Conservation (phyloP, 345 rosid genomes). For the Bruguiera gymnorhiza region DNA sequence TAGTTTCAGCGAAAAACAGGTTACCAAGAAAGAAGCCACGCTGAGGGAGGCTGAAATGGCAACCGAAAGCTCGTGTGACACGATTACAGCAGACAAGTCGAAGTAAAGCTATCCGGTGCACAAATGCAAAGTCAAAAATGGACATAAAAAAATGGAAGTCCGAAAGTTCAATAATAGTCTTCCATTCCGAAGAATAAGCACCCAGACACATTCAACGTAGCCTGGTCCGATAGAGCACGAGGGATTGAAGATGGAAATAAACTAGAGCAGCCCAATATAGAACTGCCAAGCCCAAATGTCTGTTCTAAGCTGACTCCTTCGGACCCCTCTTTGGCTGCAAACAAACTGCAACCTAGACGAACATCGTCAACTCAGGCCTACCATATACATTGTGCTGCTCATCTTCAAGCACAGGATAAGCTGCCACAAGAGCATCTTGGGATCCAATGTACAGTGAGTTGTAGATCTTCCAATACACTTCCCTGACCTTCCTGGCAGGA, state of each 20-base stretch:
- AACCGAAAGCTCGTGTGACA: no score
- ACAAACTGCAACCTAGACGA: constrained; percentile 31
- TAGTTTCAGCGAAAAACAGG: no score
- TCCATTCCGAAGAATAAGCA: background rate
- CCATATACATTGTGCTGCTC: constrained; percentile 75
- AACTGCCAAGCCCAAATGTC: background rate
- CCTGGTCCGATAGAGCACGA: background rate
- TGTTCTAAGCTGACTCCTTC: background rate
- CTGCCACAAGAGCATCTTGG: constrained; percentile 91
- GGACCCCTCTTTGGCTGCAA: background rate
- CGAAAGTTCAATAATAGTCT: no score
- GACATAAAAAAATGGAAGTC: no score
- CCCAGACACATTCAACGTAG: background rate
- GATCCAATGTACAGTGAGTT: constrained; percentile 91
- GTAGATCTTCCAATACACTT: constrained; percentile 99
- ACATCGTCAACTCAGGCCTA: constrained; percentile 91
- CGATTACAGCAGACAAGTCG: no score
- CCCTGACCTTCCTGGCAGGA: constrained; percentile 96
- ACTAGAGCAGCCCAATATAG: background rate
- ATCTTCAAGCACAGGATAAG: constrained; percentile 79
- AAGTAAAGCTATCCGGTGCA: no score
- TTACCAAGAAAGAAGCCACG: no score
- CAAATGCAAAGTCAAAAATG: no score
- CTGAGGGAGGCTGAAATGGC: no score
- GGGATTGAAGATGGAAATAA: background rate